Evolutionary conservation across 768 basidiomycete genomes (phyloP).

Genomic region (Pleurotus salmoneostramineus): DNA sequence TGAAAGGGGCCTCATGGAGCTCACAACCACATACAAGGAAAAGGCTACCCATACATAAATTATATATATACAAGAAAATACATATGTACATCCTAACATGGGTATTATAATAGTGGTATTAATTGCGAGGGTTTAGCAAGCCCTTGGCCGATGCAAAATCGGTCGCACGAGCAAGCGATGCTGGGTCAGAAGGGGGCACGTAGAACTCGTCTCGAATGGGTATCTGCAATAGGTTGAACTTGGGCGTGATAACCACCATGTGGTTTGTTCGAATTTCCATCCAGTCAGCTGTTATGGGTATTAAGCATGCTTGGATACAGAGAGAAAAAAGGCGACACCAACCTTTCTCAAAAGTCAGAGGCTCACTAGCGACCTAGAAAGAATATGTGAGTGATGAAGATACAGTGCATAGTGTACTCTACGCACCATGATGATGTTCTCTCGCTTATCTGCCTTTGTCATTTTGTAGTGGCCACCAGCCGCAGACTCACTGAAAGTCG

Average conservation of each 20-base stretch:
- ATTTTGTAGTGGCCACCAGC: conserved; percentile 91
- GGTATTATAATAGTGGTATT: not conserved
- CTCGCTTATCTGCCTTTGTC: conserved; percentile 93
- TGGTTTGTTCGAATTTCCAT: conserved; percentile 98
- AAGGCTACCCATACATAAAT: not conserved
- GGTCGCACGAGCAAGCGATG: conserved; percentile 59
- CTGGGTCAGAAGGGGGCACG: conserved; percentile 82
- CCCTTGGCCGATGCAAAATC: conserved; percentile 90
- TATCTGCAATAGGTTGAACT: conserved; percentile 92
- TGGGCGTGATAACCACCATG: conserved; percentile 92
- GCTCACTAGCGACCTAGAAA: conserved; percentile 79
- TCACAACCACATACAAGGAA: no score
- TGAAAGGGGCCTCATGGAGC: no score
- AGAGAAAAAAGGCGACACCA: conserved; percentile 5
- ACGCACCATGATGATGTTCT: conserved; percentile 88
- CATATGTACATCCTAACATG: not conserved
- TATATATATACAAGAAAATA: not conserved
- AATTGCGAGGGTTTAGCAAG: conserved; percentile 58
- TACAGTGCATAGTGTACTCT: conserved; percentile 8
- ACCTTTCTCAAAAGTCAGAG: conserved; percentile 96
- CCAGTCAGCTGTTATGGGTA: conserved; percentile 73
- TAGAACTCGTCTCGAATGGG: conserved; percentile 94
- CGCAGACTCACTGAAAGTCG: conserved; percentile 86
- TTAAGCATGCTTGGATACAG: not conserved
- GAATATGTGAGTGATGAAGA: conserved; percentile 10